Evolutionary conservation across 2,329 filamentous ascomycete genomes (phyloP).

Genomic region (Dothideomycetes sp.): DNA sequence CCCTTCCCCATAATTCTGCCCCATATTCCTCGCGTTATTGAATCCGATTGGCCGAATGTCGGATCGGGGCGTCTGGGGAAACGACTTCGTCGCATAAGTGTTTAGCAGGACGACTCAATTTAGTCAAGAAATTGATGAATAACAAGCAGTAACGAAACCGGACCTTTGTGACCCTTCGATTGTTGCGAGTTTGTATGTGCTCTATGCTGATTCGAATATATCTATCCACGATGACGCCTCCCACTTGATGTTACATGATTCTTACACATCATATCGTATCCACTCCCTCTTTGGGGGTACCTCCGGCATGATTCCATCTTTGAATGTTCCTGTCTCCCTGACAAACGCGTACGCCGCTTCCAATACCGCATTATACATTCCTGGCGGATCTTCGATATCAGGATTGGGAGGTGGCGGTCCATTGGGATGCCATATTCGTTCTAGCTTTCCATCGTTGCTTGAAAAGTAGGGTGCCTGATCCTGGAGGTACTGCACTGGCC

Average conservation of each 20-base stretch:
- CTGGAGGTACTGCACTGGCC: constrained; percentile 51
- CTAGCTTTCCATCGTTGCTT: constrained; percentile 45
- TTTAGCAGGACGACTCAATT: too few relatives aligned
- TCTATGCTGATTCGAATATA: neutral
- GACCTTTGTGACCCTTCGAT: too few relatives aligned
- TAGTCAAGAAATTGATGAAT: too few relatives aligned
- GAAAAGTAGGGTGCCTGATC: constrained; percentile 38
- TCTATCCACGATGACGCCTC: neutral
- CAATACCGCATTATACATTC: constrained; percentile 47
- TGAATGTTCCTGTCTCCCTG: constrained; percentile 55
- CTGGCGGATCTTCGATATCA: constrained; percentile 49
- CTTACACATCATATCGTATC: constrained; percentile 60
- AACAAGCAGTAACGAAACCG: too few relatives aligned
- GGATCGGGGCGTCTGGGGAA: too few relatives aligned
- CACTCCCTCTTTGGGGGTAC: constrained; percentile 70
- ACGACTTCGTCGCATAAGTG: too few relatives aligned
- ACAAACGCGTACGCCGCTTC: constrained; percentile 56
- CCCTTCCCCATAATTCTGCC: too few relatives aligned
- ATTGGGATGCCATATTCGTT: constrained; percentile 62
- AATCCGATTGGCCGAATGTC: neutral
- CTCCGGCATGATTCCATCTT: constrained; percentile 60
- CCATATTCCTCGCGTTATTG: too few relatives aligned
- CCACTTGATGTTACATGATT: neutral
- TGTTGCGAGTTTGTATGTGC: too few relatives aligned
- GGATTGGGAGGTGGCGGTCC: constrained; percentile 48